Base-by-base conservation (phyloP, 257 asterid genomes). In the Nicotiana attenuata region DNA sequence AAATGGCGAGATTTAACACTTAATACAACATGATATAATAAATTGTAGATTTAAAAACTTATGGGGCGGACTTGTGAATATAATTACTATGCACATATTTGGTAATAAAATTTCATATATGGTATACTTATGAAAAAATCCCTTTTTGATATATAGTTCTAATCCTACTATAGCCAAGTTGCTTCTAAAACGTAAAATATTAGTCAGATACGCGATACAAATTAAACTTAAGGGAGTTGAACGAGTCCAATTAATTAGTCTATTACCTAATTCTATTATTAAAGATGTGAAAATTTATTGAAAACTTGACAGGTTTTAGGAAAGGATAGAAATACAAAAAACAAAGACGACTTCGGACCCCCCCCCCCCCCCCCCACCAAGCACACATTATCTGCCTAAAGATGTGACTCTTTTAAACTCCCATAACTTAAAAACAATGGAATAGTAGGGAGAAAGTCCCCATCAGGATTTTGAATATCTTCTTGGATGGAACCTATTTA, bases 401-500 rank as follows among this genome's bases (percentile, higher is more conserved):
- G 81, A 78, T 78, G 81, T 33, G 71, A 78, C 82, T 16, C 14
- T 41, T 65, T 20, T 14, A 20, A 78, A 78, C 28, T 33, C 41
- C 73, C 71, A 59, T 78, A 78, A 31, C 79, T 47, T 73, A 47
- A 73, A 47, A 73, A 73, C 63, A 47, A 73, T 73, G 61, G 41
- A 47, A 73, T 50, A 75, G 79, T 50, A 7, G 50, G 78, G 79
- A 50, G 29, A 64, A 47, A 75, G 79, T 50, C 45, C 63, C 79
- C 79, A 75, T 75, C 10, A 50, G 52, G 45, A 75, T 41, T 41
- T 65, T 76, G 65, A 16, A 53, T 56, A 73, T 75, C 82, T 84
- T 75, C 73, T 83, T 22, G 60, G 22, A 80, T 79, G 67, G 83
- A 63, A 63, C 83, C 81, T 33, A 78, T 69, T 83, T 68, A 59